These are phyloP conservation scores for Herpetospermum pedunculosum DNA, from an alignment of 306 rosid genomes.

Conservation along the genomic window DNA sequence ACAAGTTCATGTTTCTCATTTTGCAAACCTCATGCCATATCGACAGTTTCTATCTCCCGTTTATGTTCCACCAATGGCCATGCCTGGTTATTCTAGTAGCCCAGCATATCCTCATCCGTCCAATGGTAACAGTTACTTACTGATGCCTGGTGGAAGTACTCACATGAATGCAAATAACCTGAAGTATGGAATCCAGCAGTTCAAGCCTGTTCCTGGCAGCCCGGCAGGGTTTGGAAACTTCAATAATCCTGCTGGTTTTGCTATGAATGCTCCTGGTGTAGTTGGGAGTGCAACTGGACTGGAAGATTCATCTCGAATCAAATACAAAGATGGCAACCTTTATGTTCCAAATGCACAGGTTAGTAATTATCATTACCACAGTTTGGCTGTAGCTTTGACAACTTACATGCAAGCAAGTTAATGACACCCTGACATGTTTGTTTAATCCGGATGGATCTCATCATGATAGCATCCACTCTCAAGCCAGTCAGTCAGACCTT, in stretches of 20 bases:
- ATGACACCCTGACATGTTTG: not conserved
- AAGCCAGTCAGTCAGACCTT: not conserved
- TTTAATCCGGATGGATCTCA: not conserved
- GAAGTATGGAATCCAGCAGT: conserved; percentile 90
- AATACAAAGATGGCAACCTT: conserved; percentile 81
- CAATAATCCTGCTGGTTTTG: conserved; percentile 68
- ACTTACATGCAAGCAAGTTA: not conserved
- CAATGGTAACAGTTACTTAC: conserved; percentile 70
- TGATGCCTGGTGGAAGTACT: conserved; percentile 92
- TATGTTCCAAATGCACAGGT: conserved; percentile 97
- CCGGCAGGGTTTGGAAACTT: conserved; percentile 82
- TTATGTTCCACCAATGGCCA: conserved; percentile 93
- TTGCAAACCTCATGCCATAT: conserved; percentile 77
- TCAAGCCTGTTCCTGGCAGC: conserved; percentile 82
- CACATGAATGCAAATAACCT: conserved; percentile 77
- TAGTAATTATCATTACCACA: not conserved
- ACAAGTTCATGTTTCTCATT: conserved; percentile 87
- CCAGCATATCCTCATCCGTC: conserved; percentile 88
- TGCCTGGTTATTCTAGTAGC: conserved; percentile 83
- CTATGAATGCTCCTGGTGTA: conserved; percentile 74
- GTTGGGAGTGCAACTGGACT: conserved; percentile 70
- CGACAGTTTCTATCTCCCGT: conserved; percentile 86
- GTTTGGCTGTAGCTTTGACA: not conserved
- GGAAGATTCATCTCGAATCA: conserved; percentile 86
- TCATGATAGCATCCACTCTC: not conserved